Evolutionary conservation across 306 rosid species (phyloP).

Genomic region (Oxytropis ochrocephala): DNA sequence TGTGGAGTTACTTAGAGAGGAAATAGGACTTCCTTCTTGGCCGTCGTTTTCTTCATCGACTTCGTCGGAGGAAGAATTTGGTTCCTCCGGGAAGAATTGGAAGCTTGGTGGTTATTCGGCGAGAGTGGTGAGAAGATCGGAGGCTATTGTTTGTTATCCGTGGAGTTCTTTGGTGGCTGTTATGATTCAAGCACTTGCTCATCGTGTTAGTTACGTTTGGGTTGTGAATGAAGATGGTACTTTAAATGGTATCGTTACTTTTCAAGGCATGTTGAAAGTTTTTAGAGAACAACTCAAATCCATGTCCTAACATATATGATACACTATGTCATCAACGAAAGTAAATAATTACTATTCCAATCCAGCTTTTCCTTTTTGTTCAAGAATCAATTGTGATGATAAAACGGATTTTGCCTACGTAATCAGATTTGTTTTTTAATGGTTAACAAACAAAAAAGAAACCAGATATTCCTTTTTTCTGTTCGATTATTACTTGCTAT

Average conservation of each 20-base stretch:
- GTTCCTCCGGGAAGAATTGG: slow-evolving; percentile 39
- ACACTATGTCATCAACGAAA: background rate
- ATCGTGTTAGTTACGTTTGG: slow-evolving; percentile 74
- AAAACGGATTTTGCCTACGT: background rate
- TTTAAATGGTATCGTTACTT: slow-evolving; percentile 67
- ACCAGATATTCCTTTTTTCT: background rate
- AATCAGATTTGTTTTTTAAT: background rate
- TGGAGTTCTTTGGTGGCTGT: slow-evolving; percentile 85
- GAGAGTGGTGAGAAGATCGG: slow-evolving; percentile 53
- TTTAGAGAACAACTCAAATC: slow-evolving; percentile 56
- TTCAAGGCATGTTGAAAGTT: slow-evolving; percentile 50
- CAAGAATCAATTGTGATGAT: background rate
- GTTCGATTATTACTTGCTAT: background rate
- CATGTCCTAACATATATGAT: slow-evolving; percentile 9
- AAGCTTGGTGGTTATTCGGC: slow-evolving; percentile 47
- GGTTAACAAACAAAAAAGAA: background rate
- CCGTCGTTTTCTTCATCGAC: slow-evolving; percentile 53
- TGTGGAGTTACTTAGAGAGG: slow-evolving; percentile 62
- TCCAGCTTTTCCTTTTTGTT: background rate
- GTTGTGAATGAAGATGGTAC: slow-evolving; percentile 71
- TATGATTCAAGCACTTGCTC: slow-evolving; percentile 78
- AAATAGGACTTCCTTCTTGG: slow-evolving; percentile 30
- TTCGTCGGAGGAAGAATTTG: slow-evolving; percentile 75
- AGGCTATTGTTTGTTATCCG: slow-evolving; percentile 67
- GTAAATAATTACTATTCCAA: background rate